Conservation (phyloP, 768 basidiomycete genomes). For the Mycena olivaceomarginata region DNA sequence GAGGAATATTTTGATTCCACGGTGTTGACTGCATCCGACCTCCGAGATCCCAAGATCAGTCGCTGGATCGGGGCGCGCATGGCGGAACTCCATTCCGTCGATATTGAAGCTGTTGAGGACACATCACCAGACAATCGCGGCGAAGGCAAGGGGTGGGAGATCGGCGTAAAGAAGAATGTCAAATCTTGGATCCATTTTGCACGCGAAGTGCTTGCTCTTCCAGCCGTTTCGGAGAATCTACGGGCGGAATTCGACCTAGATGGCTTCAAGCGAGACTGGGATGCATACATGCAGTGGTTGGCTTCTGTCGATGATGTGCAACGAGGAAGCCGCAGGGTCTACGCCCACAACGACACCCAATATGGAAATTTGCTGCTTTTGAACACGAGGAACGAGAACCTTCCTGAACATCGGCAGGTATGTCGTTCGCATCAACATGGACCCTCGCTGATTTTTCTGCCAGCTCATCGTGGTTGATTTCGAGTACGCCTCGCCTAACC, state of each 20-base stretch:
- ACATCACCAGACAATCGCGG: conserved; percentile 58
- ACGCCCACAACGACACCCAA: conserved; percentile 97
- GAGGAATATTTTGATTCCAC: conserved; percentile 97
- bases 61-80: conserved; percentile 95
- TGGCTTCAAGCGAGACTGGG: conserved; percentile 78
- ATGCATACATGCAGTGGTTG: conserved; percentile 83
- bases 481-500: conserved; percentile 96
- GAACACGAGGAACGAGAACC: conserved; percentile 70
- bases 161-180: conserved; percentile 81
- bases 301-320: conserved; percentile 73
- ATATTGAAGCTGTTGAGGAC: conserved; percentile 80
- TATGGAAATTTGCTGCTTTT: conserved; percentile 94
- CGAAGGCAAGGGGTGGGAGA: conserved; percentile 71
- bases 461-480: conserved; percentile 98
- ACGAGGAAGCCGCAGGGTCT: conserved; percentile 80
- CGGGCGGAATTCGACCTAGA: conserved; percentile 79
- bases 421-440: conserved; percentile 11
- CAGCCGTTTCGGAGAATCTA: conserved; percentile 65
- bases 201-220: conserved; percentile 82
- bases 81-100: conserved; percentile 97
- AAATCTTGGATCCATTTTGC: conserved; percentile 83
- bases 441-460: conserved; percentile 21
- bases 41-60: conserved; percentile 86
- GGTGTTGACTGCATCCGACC: conserved; percentile 85
- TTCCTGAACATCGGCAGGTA: conserved; percentile 88